Percentiles rank a stretch among this genome's conserved stretches.
Conservation (phyloP, 768 basidiomycete species). For the Baorangia bicolor region DNA sequence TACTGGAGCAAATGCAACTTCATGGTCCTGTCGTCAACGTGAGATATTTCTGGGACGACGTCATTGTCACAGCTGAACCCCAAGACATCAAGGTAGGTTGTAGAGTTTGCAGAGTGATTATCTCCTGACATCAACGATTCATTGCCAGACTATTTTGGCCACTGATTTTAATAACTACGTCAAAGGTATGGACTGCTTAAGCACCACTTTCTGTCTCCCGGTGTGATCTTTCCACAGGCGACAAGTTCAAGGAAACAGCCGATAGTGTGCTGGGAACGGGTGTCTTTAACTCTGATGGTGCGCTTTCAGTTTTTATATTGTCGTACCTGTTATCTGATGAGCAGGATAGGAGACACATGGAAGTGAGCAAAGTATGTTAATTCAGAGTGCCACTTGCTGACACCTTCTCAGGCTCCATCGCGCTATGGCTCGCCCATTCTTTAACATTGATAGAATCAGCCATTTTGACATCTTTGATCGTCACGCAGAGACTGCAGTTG, state of each 20-base stretch:
- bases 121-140: neutral
- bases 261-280: conserved; percentile 46
- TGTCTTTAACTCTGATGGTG: conserved; percentile 56
- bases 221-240: conserved; percentile 25
- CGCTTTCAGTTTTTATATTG: neutral
- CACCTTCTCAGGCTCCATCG: conserved; percentile 53
- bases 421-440: conserved; percentile 69
- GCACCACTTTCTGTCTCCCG: neutral
- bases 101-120: neutral
- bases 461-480: conserved; percentile 64
- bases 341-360: conserved; percentile 59
- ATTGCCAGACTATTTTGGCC: conserved; percentile 37
- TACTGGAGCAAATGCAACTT: conserved; percentile 23
- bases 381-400: neutral
- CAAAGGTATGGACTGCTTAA: conserved; percentile 35
- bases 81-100: conserved; percentile 42
- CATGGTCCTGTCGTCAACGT: conserved; percentile 40
- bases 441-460: conserved; percentile 57
- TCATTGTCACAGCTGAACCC: conserved; percentile 49
- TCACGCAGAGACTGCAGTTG: conserved; percentile 49
- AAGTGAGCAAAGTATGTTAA: conserved; percentile 41
- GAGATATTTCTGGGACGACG: conserved; percentile 47
- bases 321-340: neutral
- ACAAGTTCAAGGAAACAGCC: conserved; percentile 31
- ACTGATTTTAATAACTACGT: conserved; percentile 44